phyloP scores from a whole-genome alignment of 805 yeast species.

The Scheffersomyces ergatensis region DNA sequence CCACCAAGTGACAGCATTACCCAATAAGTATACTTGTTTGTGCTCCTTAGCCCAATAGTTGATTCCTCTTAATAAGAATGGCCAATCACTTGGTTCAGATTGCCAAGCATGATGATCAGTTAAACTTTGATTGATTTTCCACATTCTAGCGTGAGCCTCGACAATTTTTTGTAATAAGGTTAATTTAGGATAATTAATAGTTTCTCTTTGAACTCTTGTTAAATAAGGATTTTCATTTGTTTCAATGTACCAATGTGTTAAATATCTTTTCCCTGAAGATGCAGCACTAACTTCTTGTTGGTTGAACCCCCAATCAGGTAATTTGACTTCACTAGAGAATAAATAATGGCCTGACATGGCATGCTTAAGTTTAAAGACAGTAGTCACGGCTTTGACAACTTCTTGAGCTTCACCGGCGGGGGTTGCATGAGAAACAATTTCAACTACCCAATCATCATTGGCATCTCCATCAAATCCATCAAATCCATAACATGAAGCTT shows the following conservation, averaged over 20 bases:
- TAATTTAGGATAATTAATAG: constrained; percentile 48
- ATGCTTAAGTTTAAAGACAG: constrained; percentile 72
- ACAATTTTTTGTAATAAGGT: constrained; percentile 57
- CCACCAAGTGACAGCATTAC: constrained; percentile 85
- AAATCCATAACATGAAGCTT: constrained; percentile 72
- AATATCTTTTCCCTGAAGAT: constrained; percentile 57
- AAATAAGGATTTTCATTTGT: constrained; percentile 57
- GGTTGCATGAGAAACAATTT: constrained; percentile 58
- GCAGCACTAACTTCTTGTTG: constrained; percentile 88
- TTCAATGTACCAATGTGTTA: constrained; percentile 74
- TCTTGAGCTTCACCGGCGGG: constrained; percentile 50
- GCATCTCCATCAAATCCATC: constrained; percentile 80
- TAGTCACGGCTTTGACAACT: constrained; percentile 61
- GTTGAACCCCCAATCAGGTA: constrained; percentile 81
- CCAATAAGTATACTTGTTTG: constrained; percentile 66
- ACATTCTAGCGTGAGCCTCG: constrained; percentile 72
- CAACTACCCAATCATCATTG: constrained; percentile 78
- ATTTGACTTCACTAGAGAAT: constrained; percentile 70
- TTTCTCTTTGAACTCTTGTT: constrained; percentile 16
- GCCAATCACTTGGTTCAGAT: constrained; percentile 74
- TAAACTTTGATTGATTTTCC: constrained; percentile 70
- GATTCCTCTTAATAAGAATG: constrained; percentile 71
- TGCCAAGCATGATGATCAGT: constrained; percentile 70
- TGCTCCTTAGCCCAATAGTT: constrained; percentile 70
- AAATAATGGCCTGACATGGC: constrained; percentile 77